Evolutionary conservation across 148 eudicot genomes (phyloP), one percentile per base, ranked within the genome.

Genomic region (Suaeda aralocaspica): DNA sequence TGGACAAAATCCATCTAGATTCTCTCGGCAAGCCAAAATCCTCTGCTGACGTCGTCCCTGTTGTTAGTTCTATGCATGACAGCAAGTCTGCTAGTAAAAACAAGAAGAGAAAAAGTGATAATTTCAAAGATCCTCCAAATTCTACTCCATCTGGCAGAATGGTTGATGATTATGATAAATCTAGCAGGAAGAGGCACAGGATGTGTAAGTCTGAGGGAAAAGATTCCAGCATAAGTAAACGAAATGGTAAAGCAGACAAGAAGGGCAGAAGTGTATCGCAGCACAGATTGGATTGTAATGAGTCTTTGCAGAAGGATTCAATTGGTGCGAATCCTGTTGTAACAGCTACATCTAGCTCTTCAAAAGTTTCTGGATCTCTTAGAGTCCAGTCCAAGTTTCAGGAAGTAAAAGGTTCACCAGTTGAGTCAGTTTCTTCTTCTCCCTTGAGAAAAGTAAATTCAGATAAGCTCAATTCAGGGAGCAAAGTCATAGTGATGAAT

Each of bases 401-500:
- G 79, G 96, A 90, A 73, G 66, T 76, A 52, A 89, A 87, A 86
- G 86, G 91, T 70, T 94, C 98, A 22, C 98, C 98, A 22, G 92
- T 94, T 70, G 97, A 84, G 74, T 94, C 98, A 60, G 98, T 94
- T 74, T 91, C 97, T 69, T 94, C 98, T 41, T 94, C 97, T 75
- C 97, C 98, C 49, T 59, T 86, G 70, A 87, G 90, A 83, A 75
- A 75, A 63, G 71, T 77, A 60, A 79, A 80, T 74, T 59, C 77
- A 44, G 88, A 91, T 36, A 84, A 79, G 55, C 71, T 74, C 76
- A 46, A 67, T 44, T 70, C 79, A 55, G 70, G 49, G 12, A 67
- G 44, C 59, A 78, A 75, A 74, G 81, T 74, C 63, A 75, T 49
- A 21, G 70, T 36, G 25, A 77, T 67, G 74, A 82, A 72, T 79